Evolutionary conservation across 768 basidiomycete species (phyloP).

Genomic region (Naematelia aurantialba): DNA sequence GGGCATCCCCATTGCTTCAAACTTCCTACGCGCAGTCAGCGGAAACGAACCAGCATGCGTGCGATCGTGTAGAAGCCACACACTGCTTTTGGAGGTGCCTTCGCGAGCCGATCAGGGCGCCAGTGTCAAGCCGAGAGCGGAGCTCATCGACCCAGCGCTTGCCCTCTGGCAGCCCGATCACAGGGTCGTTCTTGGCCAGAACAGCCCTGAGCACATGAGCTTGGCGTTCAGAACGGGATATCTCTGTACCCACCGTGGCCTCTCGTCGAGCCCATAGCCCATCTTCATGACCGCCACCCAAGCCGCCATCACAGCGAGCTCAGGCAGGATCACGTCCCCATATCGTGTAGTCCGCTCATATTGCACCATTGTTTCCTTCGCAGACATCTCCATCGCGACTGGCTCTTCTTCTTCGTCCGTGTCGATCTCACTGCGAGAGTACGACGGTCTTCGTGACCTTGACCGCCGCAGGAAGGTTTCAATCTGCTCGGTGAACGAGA

Average conservation of each 20-base stretch:
- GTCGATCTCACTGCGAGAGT: neutral
- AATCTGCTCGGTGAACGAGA: constrained; percentile 17
- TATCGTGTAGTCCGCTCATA: constrained; percentile 58
- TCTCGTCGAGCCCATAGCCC: constrained; percentile 77
- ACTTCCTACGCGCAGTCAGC: constrained; percentile 25
- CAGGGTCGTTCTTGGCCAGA: constrained; percentile 57
- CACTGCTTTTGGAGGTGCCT: constrained; percentile 21
- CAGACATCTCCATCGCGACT: neutral
- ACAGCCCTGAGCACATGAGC: constrained; percentile 26
- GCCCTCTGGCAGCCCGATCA: constrained; percentile 59
- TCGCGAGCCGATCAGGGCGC: constrained; percentile 2
- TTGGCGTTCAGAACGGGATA: neutral
- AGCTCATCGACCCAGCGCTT: constrained; percentile 51
- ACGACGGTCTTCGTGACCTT: neutral
- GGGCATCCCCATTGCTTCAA: constrained; percentile 18
- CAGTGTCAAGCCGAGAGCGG: constrained; percentile 26
- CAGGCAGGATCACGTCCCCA: constrained; percentile 61
- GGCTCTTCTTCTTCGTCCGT: neutral
- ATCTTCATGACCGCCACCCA: constrained; percentile 74
- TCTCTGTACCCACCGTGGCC: constrained; percentile 55
- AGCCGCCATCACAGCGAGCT: constrained; percentile 58
- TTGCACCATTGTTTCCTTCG: constrained; percentile 57
- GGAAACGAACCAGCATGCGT: too few species aligned
- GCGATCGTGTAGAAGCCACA: too few species aligned
- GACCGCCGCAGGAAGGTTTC: neutral